phyloP scores from a whole-genome alignment of 2,329 filamentous ascomycete genomes.

The Cladophialophora chaetospira region DNA sequence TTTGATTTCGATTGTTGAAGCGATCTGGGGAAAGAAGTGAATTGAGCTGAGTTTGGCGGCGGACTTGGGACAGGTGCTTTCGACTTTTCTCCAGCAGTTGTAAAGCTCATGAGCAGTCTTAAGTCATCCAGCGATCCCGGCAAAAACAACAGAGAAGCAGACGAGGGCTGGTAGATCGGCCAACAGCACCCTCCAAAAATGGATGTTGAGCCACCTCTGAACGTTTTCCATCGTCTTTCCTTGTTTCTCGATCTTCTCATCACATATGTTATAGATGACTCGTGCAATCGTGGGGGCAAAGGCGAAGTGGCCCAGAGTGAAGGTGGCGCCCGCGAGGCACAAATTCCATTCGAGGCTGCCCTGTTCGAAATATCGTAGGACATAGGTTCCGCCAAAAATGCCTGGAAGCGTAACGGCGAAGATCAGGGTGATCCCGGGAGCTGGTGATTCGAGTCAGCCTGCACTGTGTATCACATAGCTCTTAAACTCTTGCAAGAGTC shows the following conservation, averaged over 20 bases:
- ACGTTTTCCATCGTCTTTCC: conserved; percentile 19
- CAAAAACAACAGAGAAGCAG: conserved; percentile 20
- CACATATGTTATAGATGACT: conserved; percentile 13
- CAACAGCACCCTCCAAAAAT: conserved; percentile 16
- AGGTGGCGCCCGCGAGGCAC: conserved; percentile 13
- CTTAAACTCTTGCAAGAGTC: too few relatives aligned
- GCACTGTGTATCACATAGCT: too few relatives aligned
- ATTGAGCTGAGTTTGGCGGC: too few relatives aligned
- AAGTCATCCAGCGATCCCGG: too few relatives aligned
- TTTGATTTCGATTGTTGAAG: too few relatives aligned
- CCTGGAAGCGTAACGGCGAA: conserved; percentile 13
- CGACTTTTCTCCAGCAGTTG: too few relatives aligned
- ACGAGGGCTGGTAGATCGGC: conserved; percentile 21
- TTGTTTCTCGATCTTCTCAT: conserved; percentile 25
- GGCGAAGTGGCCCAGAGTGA: conserved; percentile 20
- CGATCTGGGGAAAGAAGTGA: too few relatives aligned
- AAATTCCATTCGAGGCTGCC: conserved; percentile 17
- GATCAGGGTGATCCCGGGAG: conserved; percentile 12
- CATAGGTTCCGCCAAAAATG: conserved; percentile 13
- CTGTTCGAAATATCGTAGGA: conserved; percentile 4
- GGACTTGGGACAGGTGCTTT: too few relatives aligned
- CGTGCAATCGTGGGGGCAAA: conserved; percentile 11
- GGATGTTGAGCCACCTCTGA: conserved; percentile 19
- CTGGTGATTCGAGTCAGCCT: too few relatives aligned
- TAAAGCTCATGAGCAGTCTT: too few relatives aligned